A percentile compares a stretch with the other conserved stretches of the same genome.
These are phyloP conservation scores for Chlamydomonas urium DNA, from an alignment of 139 green algal genomes.

Conservation along the genomic window DNA sequence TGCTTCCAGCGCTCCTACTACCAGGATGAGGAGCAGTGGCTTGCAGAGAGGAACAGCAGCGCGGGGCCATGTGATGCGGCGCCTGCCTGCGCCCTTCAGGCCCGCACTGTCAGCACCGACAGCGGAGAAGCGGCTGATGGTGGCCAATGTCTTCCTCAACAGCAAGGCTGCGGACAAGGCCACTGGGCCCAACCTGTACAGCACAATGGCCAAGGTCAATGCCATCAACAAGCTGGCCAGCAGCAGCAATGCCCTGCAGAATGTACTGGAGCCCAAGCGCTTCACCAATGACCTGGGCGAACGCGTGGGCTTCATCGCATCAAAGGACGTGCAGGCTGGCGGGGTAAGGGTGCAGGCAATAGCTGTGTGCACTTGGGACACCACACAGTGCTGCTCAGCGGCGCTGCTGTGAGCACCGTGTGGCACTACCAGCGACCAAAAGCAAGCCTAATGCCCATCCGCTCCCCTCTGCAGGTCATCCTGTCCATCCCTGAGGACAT, in stretches of 20 bases:
- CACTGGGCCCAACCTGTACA: conserved; percentile 1
- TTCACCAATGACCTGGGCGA: conserved; percentile 22
- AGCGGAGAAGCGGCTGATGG: no score
- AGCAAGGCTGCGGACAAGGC: background rate
- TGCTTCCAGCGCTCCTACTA: no score
- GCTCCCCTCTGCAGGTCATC: conserved; percentile 27
- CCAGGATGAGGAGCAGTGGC: no score
- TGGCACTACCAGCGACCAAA: no score
- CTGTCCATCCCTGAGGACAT: conserved; percentile 64
- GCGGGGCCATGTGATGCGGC: no score
- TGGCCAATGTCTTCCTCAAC: background rate
- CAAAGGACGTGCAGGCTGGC: background rate
- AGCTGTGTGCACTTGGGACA: no score
- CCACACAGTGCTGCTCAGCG: no score
- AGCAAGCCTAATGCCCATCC: no score
- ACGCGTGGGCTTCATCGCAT: conserved; percentile 19
- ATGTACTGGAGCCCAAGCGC: conserved; percentile 9
- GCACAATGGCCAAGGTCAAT: conserved; percentile 7
- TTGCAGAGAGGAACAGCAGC: no score
- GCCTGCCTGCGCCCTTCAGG: no score
- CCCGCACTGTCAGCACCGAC: no score
- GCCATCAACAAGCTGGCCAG: background rate
- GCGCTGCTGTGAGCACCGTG: no score
- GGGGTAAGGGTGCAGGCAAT: conserved; percentile 5
- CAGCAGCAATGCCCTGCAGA: background rate